These are phyloP conservation scores for Leucogyrophana mollusca DNA, from an alignment of 768 basidiomycete species.

Conservation along the genomic window DNA sequence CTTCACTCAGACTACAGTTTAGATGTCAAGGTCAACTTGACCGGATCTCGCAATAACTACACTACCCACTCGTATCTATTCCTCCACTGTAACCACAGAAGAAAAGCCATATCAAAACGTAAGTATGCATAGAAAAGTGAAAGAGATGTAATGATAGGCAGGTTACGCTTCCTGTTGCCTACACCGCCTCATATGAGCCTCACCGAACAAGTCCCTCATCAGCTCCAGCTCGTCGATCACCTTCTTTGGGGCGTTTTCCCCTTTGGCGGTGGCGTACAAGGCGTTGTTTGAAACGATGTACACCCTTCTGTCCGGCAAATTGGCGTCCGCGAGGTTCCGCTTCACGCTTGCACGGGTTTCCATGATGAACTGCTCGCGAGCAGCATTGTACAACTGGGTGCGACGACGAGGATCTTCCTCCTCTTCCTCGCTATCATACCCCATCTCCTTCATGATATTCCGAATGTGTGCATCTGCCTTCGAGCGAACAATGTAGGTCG, in stretches of 20 bases:
- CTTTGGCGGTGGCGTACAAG: conserved; percentile 8
- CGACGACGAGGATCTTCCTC: not conserved
- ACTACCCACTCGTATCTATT: too few relatives aligned
- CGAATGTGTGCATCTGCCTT: conserved; percentile 17
- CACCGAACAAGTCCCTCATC: conserved; percentile 10
- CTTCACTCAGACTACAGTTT: too few relatives aligned
- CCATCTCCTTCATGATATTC: conserved; percentile 11
- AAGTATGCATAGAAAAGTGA: too few relatives aligned
- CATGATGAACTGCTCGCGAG: conserved; percentile 17
- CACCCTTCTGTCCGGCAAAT: conserved; percentile 17
- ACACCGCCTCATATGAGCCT: conserved; percentile 10
- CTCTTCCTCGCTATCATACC: conserved; percentile 8
- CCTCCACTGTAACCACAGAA: too few relatives aligned
- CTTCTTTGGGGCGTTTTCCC: conserved; percentile 1
- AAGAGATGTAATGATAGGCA: too few relatives aligned
- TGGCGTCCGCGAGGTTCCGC: conserved; percentile 12
- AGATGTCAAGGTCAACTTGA: too few relatives aligned
- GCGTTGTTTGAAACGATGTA: conserved; percentile 19
- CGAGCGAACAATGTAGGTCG: conserved; percentile 15
- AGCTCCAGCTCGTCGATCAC: conserved; percentile 15
- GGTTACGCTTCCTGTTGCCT: too few relatives aligned
- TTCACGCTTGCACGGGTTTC: conserved; percentile 15
- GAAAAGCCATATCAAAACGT: too few relatives aligned
- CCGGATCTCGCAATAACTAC: too few relatives aligned
- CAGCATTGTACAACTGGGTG: conserved; percentile 7